These are phyloP conservation scores for Termitomyces eurrhizus DNA, from an alignment of 768 basidiomycete species.

Conservation along the genomic window DNA sequence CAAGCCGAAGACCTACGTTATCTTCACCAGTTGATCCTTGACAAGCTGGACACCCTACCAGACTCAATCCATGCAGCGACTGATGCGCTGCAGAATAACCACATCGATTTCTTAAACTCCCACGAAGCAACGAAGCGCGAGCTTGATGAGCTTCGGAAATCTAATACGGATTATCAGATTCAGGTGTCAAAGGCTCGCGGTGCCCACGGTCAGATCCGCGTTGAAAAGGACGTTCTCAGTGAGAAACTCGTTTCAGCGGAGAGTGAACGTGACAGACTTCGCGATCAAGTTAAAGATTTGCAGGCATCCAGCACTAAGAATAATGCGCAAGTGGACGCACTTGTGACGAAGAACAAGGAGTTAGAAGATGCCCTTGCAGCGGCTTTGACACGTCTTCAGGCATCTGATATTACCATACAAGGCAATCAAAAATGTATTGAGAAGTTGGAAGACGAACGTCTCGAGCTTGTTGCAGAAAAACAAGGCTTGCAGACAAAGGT, in stretches of 20 bases:
- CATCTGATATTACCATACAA: conserved; percentile 66
- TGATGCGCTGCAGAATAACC: conserved; percentile 52
- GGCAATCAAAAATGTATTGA: conserved; percentile 54
- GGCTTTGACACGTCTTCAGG: conserved; percentile 66
- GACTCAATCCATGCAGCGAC: conserved; percentile 51
- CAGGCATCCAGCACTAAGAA: conserved; percentile 41
- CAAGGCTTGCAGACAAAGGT: conserved; percentile 59
- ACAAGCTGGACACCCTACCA: conserved; percentile 57
- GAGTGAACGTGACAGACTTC: conserved; percentile 60
- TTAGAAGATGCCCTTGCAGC: conserved; percentile 72
- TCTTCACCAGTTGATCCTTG: conserved; percentile 48
- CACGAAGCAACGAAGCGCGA: conserved; percentile 58
- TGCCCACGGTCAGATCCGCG: conserved; percentile 72
- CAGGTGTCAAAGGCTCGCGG: conserved; percentile 75
- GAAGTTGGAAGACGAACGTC: conserved; percentile 59
- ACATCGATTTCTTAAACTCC: conserved; percentile 58
- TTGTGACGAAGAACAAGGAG: conserved; percentile 52
- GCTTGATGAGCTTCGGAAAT: conserved; percentile 63
- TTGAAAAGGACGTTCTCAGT: conserved; percentile 71
- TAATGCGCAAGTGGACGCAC: conserved; percentile 39
- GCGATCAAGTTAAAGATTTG: conserved; percentile 50
- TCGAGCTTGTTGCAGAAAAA: conserved; percentile 53
- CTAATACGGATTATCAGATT: conserved; percentile 66
- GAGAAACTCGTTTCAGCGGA: conserved; percentile 62
- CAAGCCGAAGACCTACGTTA: conserved; percentile 47